A percentile compares a stretch with the other conserved stretches of the same genome.
phyloP scores from a whole-genome alignment of 208 protist species.

The Leishmania guyanensis region DNA sequence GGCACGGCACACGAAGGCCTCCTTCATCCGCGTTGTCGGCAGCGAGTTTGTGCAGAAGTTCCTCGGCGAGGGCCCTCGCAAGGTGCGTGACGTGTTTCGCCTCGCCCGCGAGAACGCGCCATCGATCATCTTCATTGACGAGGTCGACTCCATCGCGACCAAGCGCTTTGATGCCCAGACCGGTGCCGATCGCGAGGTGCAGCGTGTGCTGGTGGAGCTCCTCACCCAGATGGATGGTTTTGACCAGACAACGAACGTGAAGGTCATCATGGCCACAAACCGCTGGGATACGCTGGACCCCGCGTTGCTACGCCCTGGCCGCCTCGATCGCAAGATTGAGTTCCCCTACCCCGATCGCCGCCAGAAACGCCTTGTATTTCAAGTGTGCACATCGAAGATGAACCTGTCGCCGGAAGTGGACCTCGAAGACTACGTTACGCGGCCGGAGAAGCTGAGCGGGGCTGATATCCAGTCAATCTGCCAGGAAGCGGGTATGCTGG shows the following conservation, averaged over 20 bases:
- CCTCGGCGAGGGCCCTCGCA: constrained; percentile 99
- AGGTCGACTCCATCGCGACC: constrained; percentile 99
- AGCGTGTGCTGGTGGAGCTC: constrained; percentile 99
- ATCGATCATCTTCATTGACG: constrained; percentile 99
- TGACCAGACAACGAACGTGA: constrained; percentile 98
- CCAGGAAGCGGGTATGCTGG: constrained; percentile 99
- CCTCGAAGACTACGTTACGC: constrained; percentile 96
- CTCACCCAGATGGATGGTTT: constrained; percentile 99
- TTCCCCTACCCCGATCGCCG: constrained; percentile 98
- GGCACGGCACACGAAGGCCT: constrained; percentile 98
- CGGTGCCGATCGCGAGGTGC: constrained; percentile 99
- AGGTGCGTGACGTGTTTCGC: constrained; percentile 99
- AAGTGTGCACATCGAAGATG: constrained; percentile 99
- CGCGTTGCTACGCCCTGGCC: constrained; percentile 98
- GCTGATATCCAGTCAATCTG: constrained; percentile 99
- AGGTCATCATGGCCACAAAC: constrained; percentile 99
- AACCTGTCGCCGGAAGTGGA: constrained; percentile 98
- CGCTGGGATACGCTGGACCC: constrained; percentile 99
- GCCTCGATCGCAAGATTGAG: constrained; percentile 98
- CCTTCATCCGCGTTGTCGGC: constrained; percentile 99
- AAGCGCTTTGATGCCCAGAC: constrained; percentile 99
- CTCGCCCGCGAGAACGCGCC: constrained; percentile 98
- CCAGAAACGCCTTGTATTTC: constrained; percentile 99
- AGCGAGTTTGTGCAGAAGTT: constrained; percentile 99
- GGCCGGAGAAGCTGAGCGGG: constrained; percentile 98